Conservation (phyloP, 768 basidiomycete species). For the Hygrocybe coccinea region DNA sequence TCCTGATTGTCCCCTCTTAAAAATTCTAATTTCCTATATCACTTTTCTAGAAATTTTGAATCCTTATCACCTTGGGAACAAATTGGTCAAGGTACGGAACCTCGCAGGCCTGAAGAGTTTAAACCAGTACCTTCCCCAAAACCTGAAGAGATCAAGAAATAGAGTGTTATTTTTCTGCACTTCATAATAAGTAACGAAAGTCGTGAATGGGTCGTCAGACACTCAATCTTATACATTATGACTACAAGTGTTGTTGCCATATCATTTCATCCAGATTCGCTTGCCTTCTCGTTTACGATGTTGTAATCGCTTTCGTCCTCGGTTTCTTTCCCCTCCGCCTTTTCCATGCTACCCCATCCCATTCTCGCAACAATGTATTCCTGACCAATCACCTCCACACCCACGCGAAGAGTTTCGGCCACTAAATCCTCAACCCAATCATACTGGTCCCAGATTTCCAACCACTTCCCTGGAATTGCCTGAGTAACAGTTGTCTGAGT, state of each 20-base stretch:
- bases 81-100: slow-evolving; percentile 58
- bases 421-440: slow-evolving; percentile 96
- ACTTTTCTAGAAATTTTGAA: slow-evolving; percentile 80
- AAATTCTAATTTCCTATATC: not conserved
- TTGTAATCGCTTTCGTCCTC: slow-evolving; percentile 8
- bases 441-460: slow-evolving; percentile 85
- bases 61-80: slow-evolving; percentile 94
- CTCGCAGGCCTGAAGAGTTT: slow-evolving; percentile 60
- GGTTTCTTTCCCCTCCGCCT: slow-evolving; percentile 9
- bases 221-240: not conserved
- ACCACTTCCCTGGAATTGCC: slow-evolving; percentile 77
- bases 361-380: slow-evolving; percentile 84
- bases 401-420: slow-evolving; percentile 78
- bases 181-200: not conserved
- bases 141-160: slow-evolving; percentile 78
- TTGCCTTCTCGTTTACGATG: slow-evolving; percentile 22
- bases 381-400: slow-evolving; percentile 87
- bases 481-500: slow-evolving; percentile 78
- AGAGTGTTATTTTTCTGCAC: slow-evolving; percentile 8
- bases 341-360: slow-evolving; percentile 61
- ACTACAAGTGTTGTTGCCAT: not conserved
- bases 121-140: slow-evolving; percentile 68
- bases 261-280: not conserved
- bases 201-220: not conserved
- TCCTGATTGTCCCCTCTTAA: not conserved